phyloP scores from a whole-genome alignment of 768 basidiomycete species.

The Podaxis carcinomalis region DNA sequence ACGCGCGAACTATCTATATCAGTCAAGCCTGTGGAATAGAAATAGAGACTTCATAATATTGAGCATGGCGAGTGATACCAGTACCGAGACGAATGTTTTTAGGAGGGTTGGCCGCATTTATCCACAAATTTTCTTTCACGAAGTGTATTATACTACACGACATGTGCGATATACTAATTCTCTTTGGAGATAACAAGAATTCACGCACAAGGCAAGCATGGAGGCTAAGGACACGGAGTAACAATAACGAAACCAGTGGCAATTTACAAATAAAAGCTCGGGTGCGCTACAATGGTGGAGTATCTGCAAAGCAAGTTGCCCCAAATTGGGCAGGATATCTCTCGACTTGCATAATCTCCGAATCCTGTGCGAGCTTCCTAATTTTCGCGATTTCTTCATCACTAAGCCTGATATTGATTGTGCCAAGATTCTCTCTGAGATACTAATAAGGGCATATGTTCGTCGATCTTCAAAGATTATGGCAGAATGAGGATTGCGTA shows the following conservation, averaged over 20 bases:
- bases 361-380: slow-evolving; percentile 29
- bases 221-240: not conserved
- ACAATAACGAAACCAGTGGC: not conserved
- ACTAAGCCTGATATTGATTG: slow-evolving; percentile 27
- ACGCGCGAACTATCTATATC: too few relatives aligned
- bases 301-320: slow-evolving; percentile 17
- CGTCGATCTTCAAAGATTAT: not conserved
- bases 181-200: too few relatives aligned
- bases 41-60: too few relatives aligned
- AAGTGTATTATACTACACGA: too few relatives aligned
- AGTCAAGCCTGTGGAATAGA: too few relatives aligned
- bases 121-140: too few relatives aligned
- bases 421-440: slow-evolving; percentile 41
- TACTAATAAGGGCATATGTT: slow-evolving; percentile 19
- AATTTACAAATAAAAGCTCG: not conserved
- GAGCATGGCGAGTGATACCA: too few relatives aligned
- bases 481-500: slow-evolving; percentile 1
- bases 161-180: too few relatives aligned
- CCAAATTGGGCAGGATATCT: slow-evolving; percentile 25
- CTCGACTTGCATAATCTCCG: slow-evolving; percentile 24
- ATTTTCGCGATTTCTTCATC: slow-evolving; percentile 34
- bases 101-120: too few relatives aligned
- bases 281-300: not conserved
- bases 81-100: too few relatives aligned
- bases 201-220: too few relatives aligned